Evolutionary conservation across 2,329 filamentous ascomycete genomes (phyloP).

Genomic region (Gaeumannomyces sp.): DNA sequence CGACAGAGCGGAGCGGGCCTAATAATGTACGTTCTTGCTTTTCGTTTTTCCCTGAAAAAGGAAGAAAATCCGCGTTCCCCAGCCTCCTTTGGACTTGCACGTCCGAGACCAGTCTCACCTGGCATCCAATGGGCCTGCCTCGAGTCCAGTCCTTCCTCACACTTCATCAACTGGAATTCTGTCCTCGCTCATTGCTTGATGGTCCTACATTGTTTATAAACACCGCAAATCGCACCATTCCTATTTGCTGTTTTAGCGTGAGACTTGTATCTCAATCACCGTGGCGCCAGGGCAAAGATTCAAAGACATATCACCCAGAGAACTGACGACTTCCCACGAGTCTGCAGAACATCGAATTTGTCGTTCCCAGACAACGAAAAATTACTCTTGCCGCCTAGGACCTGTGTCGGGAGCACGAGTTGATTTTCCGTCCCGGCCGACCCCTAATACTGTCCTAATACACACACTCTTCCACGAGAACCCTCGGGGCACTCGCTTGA

Average conservation of each 20-base stretch:
- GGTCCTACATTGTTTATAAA: not conserved
- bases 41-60: not conserved
- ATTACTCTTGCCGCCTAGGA: not conserved
- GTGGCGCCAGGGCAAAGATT: not conserved
- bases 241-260: not conserved
- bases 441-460: not conserved
- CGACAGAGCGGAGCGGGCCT: not conserved
- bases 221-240: not conserved
- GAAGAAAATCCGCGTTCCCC: not conserved
- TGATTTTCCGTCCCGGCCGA: not conserved
- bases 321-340: not conserved
- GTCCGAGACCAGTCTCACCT: not conserved
- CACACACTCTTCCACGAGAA: not conserved
- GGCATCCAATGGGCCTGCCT: not conserved
- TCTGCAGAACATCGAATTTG: not conserved
- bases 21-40: not conserved
- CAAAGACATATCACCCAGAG: not conserved
- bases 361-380: not conserved
- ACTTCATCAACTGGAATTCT: not conserved
- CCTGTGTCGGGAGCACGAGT: not conserved
- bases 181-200: not conserved
- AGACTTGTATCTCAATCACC: not conserved
- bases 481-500: constrained; percentile 28
- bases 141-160: not conserved
- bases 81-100: not conserved